Percentiles rank a stretch among this genome's conserved stretches.
phyloP scores from a whole-genome alignment of 2,329 filamentous ascomycete genomes.

The Aspergillus terreus region DNA sequence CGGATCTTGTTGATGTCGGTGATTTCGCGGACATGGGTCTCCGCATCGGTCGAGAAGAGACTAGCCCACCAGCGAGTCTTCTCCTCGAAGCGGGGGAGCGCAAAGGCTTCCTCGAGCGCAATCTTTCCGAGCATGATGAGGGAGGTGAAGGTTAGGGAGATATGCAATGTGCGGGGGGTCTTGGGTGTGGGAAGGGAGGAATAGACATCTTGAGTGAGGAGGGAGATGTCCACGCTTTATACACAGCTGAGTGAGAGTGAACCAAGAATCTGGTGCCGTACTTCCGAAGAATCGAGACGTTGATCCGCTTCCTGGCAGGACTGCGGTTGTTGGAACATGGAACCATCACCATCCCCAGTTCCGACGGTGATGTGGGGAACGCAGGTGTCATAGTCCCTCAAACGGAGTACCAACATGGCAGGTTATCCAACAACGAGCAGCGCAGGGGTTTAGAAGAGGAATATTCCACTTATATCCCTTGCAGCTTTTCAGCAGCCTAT shows the following conservation, averaged over 20 bases:
- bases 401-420: too few species aligned
- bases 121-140: slow-evolving; percentile 56
- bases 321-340: background rate
- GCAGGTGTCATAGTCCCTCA: background rate
- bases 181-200: slow-evolving; percentile 1
- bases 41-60: slow-evolving; percentile 57
- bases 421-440: too few species aligned
- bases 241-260: background rate
- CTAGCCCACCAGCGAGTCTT: slow-evolving; percentile 60
- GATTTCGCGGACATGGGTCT: slow-evolving; percentile 57
- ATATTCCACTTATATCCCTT: too few species aligned
- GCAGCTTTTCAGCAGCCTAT: too few species aligned
- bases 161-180: background rate
- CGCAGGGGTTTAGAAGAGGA: too few species aligned
- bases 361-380: slow-evolving; percentile 4
- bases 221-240: too few species aligned
- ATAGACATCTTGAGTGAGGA: background rate
- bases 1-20: slow-evolving; percentile 44
- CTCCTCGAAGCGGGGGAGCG: slow-evolving; percentile 56
- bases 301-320: background rate
- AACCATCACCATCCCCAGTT: background rate
- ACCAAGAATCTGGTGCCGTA: background rate
- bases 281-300: background rate
- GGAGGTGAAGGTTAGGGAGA: background rate
- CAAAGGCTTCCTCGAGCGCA: slow-evolving; percentile 60